Conservation (phyloP, 176 grass and related monocot genomes). For the Hordeum vulgare region DNA sequence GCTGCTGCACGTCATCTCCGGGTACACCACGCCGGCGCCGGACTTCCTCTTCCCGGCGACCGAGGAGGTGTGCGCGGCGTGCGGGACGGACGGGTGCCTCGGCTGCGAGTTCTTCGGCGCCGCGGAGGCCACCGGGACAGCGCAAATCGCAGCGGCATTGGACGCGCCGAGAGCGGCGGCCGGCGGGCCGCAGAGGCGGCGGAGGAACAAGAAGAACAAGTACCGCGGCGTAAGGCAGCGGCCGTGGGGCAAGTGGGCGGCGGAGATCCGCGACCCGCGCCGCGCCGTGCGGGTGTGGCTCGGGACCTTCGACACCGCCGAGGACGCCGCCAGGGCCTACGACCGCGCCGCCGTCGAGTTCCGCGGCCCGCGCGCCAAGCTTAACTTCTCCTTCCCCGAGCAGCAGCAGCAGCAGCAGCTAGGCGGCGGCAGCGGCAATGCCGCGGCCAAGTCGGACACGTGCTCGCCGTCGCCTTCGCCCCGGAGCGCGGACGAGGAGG, state of each 20-base stretch:
- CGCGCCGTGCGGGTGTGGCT: conserved; percentile 83
- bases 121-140: no score
- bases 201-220: conserved; percentile 63
- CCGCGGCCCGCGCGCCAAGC: conserved; percentile 79
- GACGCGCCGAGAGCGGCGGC: neutral
- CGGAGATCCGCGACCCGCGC: conserved; percentile 90
- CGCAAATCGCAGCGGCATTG: no score
- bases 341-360: conserved; percentile 84
- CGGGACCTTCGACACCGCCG: conserved; percentile 73
- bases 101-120: conserved; percentile 61
- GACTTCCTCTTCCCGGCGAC: neutral
- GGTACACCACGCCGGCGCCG: conserved; percentile 33
- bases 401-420: neutral
- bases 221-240: conserved; percentile 87
- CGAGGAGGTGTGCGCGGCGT: conserved; percentile 9
- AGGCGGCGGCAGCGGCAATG: neutral
- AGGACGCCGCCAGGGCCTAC: conserved; percentile 74
- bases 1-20: conserved; percentile 65
- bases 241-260: conserved; percentile 95
- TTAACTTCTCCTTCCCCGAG: conserved; percentile 82
- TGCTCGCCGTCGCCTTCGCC: conserved; percentile 23
- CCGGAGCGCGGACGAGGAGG: neutral
- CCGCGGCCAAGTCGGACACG: conserved; percentile 3
- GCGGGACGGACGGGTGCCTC: conserved; percentile 54
- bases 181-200: conserved; percentile 6